Conservation (phyloP, 139 green algal genomes). For the Volvox africanus region DNA sequence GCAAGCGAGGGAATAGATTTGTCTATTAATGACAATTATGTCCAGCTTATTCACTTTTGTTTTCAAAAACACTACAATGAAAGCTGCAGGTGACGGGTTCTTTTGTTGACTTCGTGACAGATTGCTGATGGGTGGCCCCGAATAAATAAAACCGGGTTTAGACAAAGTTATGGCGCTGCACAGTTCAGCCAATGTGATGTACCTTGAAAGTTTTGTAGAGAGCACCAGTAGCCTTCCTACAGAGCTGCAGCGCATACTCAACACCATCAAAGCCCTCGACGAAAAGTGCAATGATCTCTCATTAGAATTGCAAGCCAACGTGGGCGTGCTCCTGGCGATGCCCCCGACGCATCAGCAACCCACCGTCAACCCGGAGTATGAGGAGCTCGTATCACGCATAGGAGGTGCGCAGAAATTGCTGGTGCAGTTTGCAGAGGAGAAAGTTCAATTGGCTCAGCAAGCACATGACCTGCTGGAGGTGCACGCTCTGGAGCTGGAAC, state of each 20-base stretch:
- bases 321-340: conserved; percentile 51
- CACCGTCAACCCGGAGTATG: conserved; percentile 32
- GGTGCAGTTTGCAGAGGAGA: conserved; percentile 87
- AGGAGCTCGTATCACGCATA: conserved; percentile 9
- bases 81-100: conserved; percentile 2
- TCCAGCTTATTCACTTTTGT: background rate
- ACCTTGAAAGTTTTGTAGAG: conserved; percentile 84
- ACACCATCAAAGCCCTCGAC: conserved; percentile 84
- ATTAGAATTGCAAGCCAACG: conserved; percentile 54
- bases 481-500: conserved; percentile 73
- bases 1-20: no score
- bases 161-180: conserved; percentile 17
- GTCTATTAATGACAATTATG: background rate
- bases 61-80: background rate
- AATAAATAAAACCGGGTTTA: background rate
- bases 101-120: conserved; percentile 4
- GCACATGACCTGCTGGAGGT: conserved; percentile 79
- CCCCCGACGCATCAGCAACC: conserved; percentile 34
- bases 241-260: conserved; percentile 81
- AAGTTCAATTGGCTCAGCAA: conserved; percentile 73
- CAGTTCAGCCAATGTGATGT: conserved; percentile 72
- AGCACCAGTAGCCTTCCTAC: conserved; percentile 68
- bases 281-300: conserved; percentile 67
- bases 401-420: conserved; percentile 71
- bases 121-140: background rate